phyloP scores from a whole-genome alignment of 768 basidiomycete genomes.

The Boletus rubropictus region DNA sequence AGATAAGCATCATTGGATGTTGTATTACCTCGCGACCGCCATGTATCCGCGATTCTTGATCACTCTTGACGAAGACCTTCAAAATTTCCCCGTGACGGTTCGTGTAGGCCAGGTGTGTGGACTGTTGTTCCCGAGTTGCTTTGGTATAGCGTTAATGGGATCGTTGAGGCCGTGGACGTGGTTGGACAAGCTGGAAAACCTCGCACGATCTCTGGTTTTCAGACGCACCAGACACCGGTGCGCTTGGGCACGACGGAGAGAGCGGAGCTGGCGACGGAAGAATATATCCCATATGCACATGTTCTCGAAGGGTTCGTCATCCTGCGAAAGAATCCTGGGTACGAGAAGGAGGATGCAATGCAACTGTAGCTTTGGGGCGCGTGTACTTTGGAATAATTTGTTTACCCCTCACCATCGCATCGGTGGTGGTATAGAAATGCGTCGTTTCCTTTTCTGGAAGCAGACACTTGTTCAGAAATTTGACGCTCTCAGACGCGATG shows the following conservation, averaged over 20 bases:
- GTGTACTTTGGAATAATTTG: slow-evolving; percentile 5
- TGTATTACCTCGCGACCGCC: slow-evolving; percentile 90
- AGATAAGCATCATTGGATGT: slow-evolving; percentile 97
- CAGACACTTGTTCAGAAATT: not conserved
- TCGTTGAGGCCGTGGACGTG: slow-evolving; percentile 80
- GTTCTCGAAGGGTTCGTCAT: slow-evolving; percentile 93
- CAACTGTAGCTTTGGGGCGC: slow-evolving; percentile 44
- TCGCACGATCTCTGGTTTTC: slow-evolving; percentile 94
- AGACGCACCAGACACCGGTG: slow-evolving; percentile 96
- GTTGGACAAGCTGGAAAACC: slow-evolving; percentile 98
- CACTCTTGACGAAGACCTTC: slow-evolving; percentile 88
- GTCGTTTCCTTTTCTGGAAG: slow-evolving; percentile 1
- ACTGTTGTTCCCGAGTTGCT: not conserved
- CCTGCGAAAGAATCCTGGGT: slow-evolving; percentile 87
- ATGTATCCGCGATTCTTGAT: slow-evolving; percentile 99
- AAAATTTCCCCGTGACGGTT: slow-evolving; percentile 82
- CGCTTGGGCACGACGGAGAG: slow-evolving; percentile 91
- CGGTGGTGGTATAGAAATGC: too few relatives aligned
- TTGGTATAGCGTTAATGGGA: slow-evolving; percentile 1
- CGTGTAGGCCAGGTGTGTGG: slow-evolving; percentile 80
- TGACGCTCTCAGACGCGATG: slow-evolving; percentile 5
- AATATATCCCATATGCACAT: slow-evolving; percentile 85
- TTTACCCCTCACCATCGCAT: not conserved
- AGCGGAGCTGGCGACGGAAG: slow-evolving; percentile 94
- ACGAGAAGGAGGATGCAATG: slow-evolving; percentile 83